Evolutionary conservation across 2,329 filamentous ascomycete species (phyloP).

Genomic region (Colletotrichum sp.): DNA sequence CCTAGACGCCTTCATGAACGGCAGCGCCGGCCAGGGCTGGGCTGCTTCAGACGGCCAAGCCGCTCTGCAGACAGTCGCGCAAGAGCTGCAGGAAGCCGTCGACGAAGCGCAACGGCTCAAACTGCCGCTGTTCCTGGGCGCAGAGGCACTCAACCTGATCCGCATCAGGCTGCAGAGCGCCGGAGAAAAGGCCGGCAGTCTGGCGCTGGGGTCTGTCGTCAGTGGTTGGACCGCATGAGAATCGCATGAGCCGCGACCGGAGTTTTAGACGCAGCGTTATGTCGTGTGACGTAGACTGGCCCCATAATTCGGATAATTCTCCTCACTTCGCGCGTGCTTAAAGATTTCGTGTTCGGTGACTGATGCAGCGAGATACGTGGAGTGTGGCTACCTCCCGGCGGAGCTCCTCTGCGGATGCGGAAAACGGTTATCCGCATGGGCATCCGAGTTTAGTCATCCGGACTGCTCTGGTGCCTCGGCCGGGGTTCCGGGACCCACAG

Average conservation of each 20-base stretch:
- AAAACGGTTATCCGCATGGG: background rate
- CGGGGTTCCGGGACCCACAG: background rate
- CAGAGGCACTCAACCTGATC: conserved; percentile 41
- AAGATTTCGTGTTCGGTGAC: background rate
- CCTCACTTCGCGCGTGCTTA: background rate
- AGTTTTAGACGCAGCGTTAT: background rate
- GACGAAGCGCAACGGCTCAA: conserved; percentile 47
- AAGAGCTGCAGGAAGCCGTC: conserved; percentile 38
- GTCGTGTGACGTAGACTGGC: background rate
- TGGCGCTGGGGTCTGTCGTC: background rate
- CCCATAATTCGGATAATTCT: background rate
- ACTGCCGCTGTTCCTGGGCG: conserved; percentile 43
- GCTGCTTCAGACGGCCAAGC: background rate
- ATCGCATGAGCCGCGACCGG: background rate
- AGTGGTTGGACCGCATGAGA: background rate
- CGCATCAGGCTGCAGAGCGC: background rate
- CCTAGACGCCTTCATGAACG: conserved; percentile 27
- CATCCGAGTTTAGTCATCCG: background rate
- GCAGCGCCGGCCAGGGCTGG: background rate
- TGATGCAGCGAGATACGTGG: background rate
- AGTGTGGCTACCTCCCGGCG: background rate
- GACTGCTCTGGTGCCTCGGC: background rate
- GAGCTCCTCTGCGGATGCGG: background rate
- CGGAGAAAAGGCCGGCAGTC: background rate
- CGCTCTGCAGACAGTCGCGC: conserved; percentile 28